A percentile compares a stretch with the other conserved stretches of the same genome.
Evolutionary conservation across 768 basidiomycete genomes (phyloP).

Genomic region (Xerocomellus intermedius): DNA sequence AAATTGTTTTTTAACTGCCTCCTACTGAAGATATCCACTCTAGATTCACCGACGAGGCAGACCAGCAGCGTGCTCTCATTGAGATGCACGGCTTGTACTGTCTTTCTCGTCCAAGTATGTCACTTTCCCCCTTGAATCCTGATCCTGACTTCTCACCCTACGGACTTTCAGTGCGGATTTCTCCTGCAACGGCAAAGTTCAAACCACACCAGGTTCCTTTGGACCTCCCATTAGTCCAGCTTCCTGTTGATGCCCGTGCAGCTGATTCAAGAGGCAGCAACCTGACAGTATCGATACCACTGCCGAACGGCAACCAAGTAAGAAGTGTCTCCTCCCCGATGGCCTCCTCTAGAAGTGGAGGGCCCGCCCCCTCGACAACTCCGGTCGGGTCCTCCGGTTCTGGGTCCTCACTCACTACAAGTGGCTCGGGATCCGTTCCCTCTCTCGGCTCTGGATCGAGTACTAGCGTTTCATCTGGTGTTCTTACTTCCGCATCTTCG

Average conservation of each 20-base stretch:
- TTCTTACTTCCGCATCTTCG: slow-evolving; percentile 45
- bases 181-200: slow-evolving; percentile 85
- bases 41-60: slow-evolving; percentile 84
- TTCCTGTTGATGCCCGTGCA: slow-evolving; percentile 30
- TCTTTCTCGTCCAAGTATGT: slow-evolving; percentile 82
- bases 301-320: slow-evolving; percentile 43
- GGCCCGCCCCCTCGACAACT: slow-evolving; percentile 25
- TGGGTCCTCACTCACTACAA: slow-evolving; percentile 44
- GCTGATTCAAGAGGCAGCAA: slow-evolving; percentile 36
- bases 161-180: slow-evolving; percentile 73
- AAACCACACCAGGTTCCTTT: slow-evolving; percentile 55
- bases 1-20: background rate
- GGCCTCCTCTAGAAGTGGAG: slow-evolving; percentile 35
- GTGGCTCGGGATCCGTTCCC: slow-evolving; percentile 49
- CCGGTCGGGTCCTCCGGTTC: slow-evolving; percentile 43
- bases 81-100: slow-evolving; percentile 94
- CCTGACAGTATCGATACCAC: slow-evolving; percentile 49
- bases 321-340: slow-evolving; percentile 75
- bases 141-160: slow-evolving; percentile 25
- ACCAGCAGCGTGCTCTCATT: slow-evolving; percentile 85
- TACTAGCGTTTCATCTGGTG: slow-evolving; percentile 50
- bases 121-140: background rate
- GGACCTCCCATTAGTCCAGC: slow-evolving; percentile 49
- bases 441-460: slow-evolving; percentile 49
- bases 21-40: slow-evolving; percentile 7